Base-by-base conservation (phyloP, 495 filamentous ascomycete genomes). In the Aspergillus sclerotiicarbonarius region DNA sequence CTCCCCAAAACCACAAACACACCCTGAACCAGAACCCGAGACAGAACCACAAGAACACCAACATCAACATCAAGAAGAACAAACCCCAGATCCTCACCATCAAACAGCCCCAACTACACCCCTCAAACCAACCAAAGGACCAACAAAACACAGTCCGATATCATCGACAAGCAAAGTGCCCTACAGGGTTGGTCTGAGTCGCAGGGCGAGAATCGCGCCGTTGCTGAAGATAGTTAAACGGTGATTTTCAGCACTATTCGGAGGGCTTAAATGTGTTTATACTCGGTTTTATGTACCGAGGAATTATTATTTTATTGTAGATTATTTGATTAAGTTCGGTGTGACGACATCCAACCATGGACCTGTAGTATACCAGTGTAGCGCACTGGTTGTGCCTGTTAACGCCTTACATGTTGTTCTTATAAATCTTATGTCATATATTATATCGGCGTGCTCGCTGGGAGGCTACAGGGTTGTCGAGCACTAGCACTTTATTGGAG, bases 151-250 rank as follows among this genome's bases (percentile, higher is more conserved):
- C 47, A 81, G 76, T 47, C 82, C 84, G 1, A 73, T 86, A 21
- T 65, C 69, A 2, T 78, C 70, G 32, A 81, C 78, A 25, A 72
- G 76, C 44, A 86, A 83, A 54, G 82, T 84, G 6, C 73, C 80
- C 1, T 86, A 84, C 48, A 76, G 87, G 4, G 87, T 91, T 32
- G 88, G 88, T 4, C 66, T 91, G 39, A 90, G 86, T 70, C 85
- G 82, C 54, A 68, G 81, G 59, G 81, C 82, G 25, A 73, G 84
- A 51, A 90, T 91, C 61, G 79, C 84, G 25, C 84, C 88, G 18
- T 69, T 91, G 58, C 66, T 91, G 53, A 84, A 85, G 62, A 74
- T 82, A 31, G 78, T 89, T 30, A 84, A 79, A 65, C 86, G 84
- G 59, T 86, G 68, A 77, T 43, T n/a, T 32, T 25, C 6, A n/a